phyloP scores from a whole-genome alignment of 208 protist genomes.

The Acanthamoeba sp. region DNA sequence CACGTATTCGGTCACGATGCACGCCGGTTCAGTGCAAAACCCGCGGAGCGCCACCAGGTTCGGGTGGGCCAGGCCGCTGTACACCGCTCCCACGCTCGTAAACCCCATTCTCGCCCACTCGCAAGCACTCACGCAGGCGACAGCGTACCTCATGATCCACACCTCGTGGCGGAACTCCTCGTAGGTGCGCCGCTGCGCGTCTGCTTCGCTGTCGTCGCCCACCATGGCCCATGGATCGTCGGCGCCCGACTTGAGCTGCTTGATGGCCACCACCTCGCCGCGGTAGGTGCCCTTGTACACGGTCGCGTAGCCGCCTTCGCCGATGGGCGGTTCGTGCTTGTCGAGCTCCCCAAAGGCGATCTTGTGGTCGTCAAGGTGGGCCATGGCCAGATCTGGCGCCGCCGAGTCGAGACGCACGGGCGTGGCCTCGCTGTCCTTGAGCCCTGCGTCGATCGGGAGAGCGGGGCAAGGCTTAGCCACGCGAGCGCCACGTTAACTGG shows the following conservation, averaged over 20 bases:
- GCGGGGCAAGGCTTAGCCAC: neutral
- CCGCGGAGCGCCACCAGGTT: constrained; percentile 49
- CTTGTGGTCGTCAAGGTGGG: neutral
- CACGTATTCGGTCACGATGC: constrained; percentile 73
- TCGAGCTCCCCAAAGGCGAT: neutral
- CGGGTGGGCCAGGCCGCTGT: constrained; percentile 21
- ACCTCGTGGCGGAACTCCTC: constrained; percentile 71
- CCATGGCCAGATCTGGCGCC: neutral
- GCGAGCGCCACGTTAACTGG: neutral
- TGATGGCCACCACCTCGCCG: constrained; percentile 39
- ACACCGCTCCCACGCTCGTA: too few relatives aligned
- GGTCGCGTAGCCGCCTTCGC: neutral
- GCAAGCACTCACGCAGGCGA: too few relatives aligned
- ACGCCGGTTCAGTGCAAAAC: constrained; percentile 40
- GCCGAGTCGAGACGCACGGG: neutral
- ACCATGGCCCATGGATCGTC: too few relatives aligned
- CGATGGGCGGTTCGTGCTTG: neutral
- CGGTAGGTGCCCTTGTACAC: neutral
- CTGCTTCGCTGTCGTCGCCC: too few relatives aligned
- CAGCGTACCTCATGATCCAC: constrained; percentile 71
- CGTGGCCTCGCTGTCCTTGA: neutral
- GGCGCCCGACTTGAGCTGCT: neutral
- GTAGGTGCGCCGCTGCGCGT: too few relatives aligned
- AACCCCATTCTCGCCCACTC: too few relatives aligned
- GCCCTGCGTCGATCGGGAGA: neutral